Base-by-base conservation (phyloP, 2,329 filamentous ascomycete genomes). In the Sclerotinia spermophila region DNA sequence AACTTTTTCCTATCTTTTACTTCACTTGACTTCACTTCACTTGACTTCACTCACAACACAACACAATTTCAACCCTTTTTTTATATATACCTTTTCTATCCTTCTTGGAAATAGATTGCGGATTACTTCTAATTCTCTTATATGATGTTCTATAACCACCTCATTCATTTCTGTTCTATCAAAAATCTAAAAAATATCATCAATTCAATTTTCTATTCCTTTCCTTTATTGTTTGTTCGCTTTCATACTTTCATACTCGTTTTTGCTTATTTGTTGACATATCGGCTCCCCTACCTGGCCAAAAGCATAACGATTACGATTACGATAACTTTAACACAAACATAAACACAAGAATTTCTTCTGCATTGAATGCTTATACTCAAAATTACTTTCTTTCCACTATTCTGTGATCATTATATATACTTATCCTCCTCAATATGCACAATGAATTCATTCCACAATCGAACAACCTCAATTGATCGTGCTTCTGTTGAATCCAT, bases 401-500 rank as follows among this genome's bases (percentile, higher is more conserved):
- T 74, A 51, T 67, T 68, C 65, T 60, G 74, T 38, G 72, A 75
- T 48, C 74, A 73, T 70, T 68, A 76, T 61, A 62, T 62, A 62
- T 68, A 53, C 27, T 68, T 60, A 62, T 48, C 17, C 58, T 71
- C 73, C 62, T 75, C 72, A 72, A 74, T 74, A 77, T 76, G 77
- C 75, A 72, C 70, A 66, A 79, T 79, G 78, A 75, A 74, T 67
- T 71, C 71, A 53, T 73, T 75, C 67, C 74, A 74, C 69, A 71
- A 72, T 48, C 73, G 76, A 72, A 71, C 71, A 69, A 75, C 74
- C 48, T 78, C 76, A 19, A 75, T 78, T 70, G 76, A 78, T 71
- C 74, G 69, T 35, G 75, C 72, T 59, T 77, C 77, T 45, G 71
- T 78, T 56, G 74, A 77, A 69, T 75, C 76, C 21, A 77, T 81